Evolutionary conservation across 352 stramenopile species (phyloP), one percentile per base, ranked within the genome.

Genomic region (Globisporangium iwayamae): DNA sequence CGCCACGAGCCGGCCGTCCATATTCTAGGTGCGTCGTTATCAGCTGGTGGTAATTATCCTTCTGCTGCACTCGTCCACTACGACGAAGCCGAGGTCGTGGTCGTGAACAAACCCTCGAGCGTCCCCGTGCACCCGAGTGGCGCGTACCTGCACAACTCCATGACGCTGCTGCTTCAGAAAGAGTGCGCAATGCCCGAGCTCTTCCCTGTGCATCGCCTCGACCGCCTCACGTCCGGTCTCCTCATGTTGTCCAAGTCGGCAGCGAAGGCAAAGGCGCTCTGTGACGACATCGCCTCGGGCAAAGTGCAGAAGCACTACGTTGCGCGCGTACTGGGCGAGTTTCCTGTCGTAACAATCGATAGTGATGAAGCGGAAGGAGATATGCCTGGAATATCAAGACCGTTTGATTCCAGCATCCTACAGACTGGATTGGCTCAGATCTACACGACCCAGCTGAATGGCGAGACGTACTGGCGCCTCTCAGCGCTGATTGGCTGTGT

Each of bases 61-160:
- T 63, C 71, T 3, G 52, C 60, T 10, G 66, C 79, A 28, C 20
- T 62, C 28, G 74, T 96, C 57, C 69, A 81, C 25, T 59, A 70
- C 47, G 73, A 91, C 55, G 73, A 75, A 14, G 69, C 70, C 22
- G 75, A 83, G 41, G 56, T 94, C 10, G 62, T 91, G 28, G 81
- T 89, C 16, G 79, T 90, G 25, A 64, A 79, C 81, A 94, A 97
- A 63, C 96, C 96, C 0, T 83, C 89, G 11, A 91, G 85, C 9
- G 67, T 98, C 25, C 92, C 94, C 1, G 90, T 98, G 14, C 91
- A 99, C 63, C 92, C 96, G 18, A 96, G 86, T 58, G 96, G 96
- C 32, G 81, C 78, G 9, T 98, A 93, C 62, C 80, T 95, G 25
- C 78, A 91, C 52, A 99, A 99, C 70, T 91, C 91, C 10, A 75